These are phyloP conservation scores for Tuctoria greenei DNA, from an alignment of 176 grass and related monocot species.

Conservation along the genomic window DNA sequence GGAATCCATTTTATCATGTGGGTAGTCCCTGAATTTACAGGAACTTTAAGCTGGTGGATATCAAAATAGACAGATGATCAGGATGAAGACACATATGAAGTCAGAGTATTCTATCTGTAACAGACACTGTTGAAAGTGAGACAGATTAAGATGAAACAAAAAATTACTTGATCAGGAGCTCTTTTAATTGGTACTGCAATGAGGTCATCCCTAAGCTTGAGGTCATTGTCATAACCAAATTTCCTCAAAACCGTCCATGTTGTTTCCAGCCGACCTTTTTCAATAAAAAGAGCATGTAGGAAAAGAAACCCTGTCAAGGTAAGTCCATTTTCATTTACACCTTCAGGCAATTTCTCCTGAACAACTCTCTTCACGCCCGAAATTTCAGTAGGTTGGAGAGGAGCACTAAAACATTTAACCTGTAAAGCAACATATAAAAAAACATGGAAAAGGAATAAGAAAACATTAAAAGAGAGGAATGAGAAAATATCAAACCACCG, in stretches of 20 bases:
- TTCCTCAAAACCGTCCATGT: slow-evolving; percentile 96
- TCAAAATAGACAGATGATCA: neutral
- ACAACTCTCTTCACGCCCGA: slow-evolving; percentile 85
- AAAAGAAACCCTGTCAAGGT: slow-evolving; percentile 96
- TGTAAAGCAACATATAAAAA: slow-evolving; percentile 29
- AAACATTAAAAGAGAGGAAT: too few species aligned
- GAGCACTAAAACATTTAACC: slow-evolving; percentile 86
- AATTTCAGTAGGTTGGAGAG: slow-evolving; percentile 86
- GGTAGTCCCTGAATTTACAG: neutral
- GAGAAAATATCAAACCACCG: too few species aligned
- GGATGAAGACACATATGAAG: neutral
- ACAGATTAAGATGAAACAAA: slow-evolving; percentile 20
- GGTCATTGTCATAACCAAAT: slow-evolving; percentile 93
- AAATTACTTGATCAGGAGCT: slow-evolving; percentile 86
- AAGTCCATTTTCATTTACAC: slow-evolving; percentile 75
- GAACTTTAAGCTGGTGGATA: neutral
- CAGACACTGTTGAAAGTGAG: neutral
- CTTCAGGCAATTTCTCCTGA: slow-evolving; percentile 95
- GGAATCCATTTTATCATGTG: too few species aligned
- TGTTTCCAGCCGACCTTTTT: slow-evolving; percentile 91
- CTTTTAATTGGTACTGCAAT: slow-evolving; percentile 70
- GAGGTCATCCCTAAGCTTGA: slow-evolving; percentile 93
- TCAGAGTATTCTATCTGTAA: slow-evolving; percentile 2
- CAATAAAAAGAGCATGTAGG: slow-evolving; percentile 93
- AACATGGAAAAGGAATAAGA: too few species aligned